phyloP scores from a whole-genome alignment of 306 rosid genomes.

The Glycine tomentella region DNA sequence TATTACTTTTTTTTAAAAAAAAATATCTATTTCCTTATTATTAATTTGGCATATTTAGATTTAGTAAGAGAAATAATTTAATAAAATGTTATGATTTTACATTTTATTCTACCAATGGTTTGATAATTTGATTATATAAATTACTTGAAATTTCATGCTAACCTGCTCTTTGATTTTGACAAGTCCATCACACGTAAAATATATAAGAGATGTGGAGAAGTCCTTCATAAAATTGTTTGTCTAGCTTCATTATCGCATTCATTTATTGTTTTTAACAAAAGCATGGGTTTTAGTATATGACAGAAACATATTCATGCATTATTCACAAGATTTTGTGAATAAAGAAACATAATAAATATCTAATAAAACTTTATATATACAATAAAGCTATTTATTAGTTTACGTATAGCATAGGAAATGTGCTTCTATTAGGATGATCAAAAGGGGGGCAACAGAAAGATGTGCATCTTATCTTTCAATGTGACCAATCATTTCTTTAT shows the following conservation, averaged over 20 bases:
- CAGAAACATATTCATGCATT: not conserved
- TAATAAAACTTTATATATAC: not conserved
- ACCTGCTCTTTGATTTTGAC: not conserved
- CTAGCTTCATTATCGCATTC: not conserved
- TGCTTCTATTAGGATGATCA: not conserved
- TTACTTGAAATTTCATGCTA: not conserved
- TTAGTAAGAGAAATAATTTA: too few species aligned
- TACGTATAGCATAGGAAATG: conserved; percentile 5
- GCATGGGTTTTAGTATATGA: not conserved
- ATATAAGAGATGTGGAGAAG: not conserved
- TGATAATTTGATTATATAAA: not conserved
- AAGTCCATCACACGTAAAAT: too few species aligned
- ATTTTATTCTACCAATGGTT: not conserved
- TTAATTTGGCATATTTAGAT: too few species aligned
- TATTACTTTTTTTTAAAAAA: too few species aligned
- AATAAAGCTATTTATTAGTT: not conserved
- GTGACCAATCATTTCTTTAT: conserved; percentile 9
- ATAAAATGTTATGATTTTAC: too few species aligned
- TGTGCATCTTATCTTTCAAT: not conserved
- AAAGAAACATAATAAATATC: not conserved
- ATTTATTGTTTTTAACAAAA: not conserved
- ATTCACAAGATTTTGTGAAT: not conserved
- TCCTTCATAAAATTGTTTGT: not conserved
- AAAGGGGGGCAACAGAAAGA: not conserved
- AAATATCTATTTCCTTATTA: not conserved